Percentiles rank a stretch among this genome's conserved stretches.
Evolutionary conservation across 306 rosid genomes (phyloP).

Genomic region (Hippophae gyantsensis): DNA sequence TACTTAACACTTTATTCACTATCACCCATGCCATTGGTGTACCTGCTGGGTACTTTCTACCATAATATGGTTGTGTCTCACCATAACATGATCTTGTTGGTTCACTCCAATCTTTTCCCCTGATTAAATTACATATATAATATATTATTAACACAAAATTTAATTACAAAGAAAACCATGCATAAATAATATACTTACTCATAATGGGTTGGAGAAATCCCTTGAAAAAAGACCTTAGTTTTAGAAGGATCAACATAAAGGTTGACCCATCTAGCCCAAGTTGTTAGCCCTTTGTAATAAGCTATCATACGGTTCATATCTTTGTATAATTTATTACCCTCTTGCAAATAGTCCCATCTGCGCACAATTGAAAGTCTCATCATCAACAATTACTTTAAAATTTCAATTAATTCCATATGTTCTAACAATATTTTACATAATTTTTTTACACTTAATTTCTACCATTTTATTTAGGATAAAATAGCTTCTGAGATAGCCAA

Average conservation of each 20-base stretch:
- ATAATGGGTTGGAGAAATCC: slow-evolving; percentile 89
- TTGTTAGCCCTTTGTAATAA: slow-evolving; percentile 67
- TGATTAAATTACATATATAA: slow-evolving; percentile 11
- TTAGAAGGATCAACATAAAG: slow-evolving; percentile 48
- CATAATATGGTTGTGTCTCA: slow-evolving; percentile 56
- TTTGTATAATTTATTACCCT: slow-evolving; percentile 39
- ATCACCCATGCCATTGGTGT: slow-evolving; percentile 74
- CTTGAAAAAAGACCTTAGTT: slow-evolving; percentile 81
- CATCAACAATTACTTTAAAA: background rate
- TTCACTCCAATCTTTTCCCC: slow-evolving; percentile 87
- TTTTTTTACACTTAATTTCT: no score
- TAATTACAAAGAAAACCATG: no score
- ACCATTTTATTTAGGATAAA: no score
- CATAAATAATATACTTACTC: slow-evolving; percentile 34
- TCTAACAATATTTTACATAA: no score
- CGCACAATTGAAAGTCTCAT: background rate
- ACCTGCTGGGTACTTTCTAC: slow-evolving; percentile 74
- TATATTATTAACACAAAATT: no score
- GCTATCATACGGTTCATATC: slow-evolving; percentile 79
- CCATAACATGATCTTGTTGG: slow-evolving; percentile 65
- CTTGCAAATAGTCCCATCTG: slow-evolving; percentile 74
- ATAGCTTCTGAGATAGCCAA: no score
- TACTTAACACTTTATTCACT: slow-evolving; percentile 62
- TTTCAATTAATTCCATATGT: no score
- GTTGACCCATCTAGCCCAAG: slow-evolving; percentile 86